A percentile compares a stretch with the other conserved stretches of the same genome.
phyloP scores from a whole-genome alignment of 352 stramenopile species.

The Saprolegnia parasitica region DNA sequence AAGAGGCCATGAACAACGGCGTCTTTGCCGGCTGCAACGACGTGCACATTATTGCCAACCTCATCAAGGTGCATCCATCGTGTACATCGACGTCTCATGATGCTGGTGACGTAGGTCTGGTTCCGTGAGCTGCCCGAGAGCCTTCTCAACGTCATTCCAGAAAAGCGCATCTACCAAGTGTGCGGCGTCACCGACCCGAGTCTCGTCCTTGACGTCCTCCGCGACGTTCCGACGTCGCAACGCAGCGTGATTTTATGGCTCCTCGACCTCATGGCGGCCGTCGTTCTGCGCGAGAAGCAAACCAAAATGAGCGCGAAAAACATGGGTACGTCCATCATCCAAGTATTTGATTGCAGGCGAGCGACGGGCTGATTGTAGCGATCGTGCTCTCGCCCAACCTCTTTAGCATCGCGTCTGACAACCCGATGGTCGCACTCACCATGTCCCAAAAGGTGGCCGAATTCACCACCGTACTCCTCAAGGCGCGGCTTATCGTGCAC shows the following conservation, averaged over 20 bases:
- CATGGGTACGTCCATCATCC: constrained; percentile 40
- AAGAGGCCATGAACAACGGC: constrained; percentile 65
- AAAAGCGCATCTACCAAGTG: constrained; percentile 53
- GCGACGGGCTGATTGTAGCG: constrained; percentile 32
- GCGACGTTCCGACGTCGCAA: constrained; percentile 33
- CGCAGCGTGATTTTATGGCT: constrained; percentile 54
- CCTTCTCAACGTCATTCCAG: constrained; percentile 59
- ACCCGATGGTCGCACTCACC: constrained; percentile 60
- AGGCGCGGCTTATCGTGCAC: constrained; percentile 33
- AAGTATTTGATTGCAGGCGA: neutral
- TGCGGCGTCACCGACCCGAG: constrained; percentile 42
- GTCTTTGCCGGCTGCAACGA: constrained; percentile 54
- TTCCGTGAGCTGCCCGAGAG: constrained; percentile 74
- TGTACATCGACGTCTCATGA: too few relatives aligned
- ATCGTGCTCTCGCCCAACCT: constrained; percentile 81
- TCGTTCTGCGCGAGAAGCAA: constrained; percentile 45
- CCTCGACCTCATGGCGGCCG: constrained; percentile 61
- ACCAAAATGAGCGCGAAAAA: constrained; percentile 84
- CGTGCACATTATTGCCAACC: constrained; percentile 71
- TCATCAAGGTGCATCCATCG: constrained; percentile 86
- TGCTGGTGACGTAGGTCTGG: constrained; percentile 42
- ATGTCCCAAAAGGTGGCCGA: constrained; percentile 73
- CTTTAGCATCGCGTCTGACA: constrained; percentile 57
- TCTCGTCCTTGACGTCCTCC: constrained; percentile 39
- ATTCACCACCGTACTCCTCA: constrained; percentile 50